These are phyloP conservation scores for Coniferiporia weirii DNA, from an alignment of 1,284 basidiomycete genomes.

Conservation along the genomic window DNA sequence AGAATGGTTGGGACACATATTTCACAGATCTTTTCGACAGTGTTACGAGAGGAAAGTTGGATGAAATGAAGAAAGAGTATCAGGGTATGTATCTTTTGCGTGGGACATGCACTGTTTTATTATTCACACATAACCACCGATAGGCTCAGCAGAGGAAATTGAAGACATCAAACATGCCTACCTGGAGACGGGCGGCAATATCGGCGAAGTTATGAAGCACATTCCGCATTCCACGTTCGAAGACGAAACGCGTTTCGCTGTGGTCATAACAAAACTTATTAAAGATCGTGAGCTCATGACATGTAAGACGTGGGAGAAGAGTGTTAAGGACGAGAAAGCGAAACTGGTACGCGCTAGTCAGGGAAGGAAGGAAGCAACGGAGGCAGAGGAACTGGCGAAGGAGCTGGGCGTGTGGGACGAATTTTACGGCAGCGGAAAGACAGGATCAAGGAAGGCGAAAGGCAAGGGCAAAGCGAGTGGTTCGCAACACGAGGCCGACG, in stretches of 20 bases:
- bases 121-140: slow-evolving; percentile 2
- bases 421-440: slow-evolving; percentile 82
- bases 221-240: slow-evolving; percentile 80
- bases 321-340: slow-evolving; percentile 73
- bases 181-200: slow-evolving; percentile 56
- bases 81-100: slow-evolving; percentile 54
- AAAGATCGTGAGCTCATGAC: slow-evolving; percentile 50
- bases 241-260: slow-evolving; percentile 81
- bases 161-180: slow-evolving; percentile 77
- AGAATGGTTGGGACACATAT: slow-evolving; percentile 90
- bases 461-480: slow-evolving; percentile 48
- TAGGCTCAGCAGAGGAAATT: slow-evolving; percentile 81
- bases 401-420: slow-evolving; percentile 94
- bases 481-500: slow-evolving; percentile 24
- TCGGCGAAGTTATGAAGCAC: slow-evolving; percentile 74
- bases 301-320: slow-evolving; percentile 64
- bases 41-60: slow-evolving; percentile 79
- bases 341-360: slow-evolving; percentile 68
- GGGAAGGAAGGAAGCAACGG: slow-evolving; percentile 72
- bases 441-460: slow-evolving; percentile 55
- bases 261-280: slow-evolving; percentile 67
- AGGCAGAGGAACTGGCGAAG: slow-evolving; percentile 82
- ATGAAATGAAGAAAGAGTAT: slow-evolving; percentile 88
- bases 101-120: background rate
- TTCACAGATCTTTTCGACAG: slow-evolving; percentile 85